phyloP scores from a whole-genome alignment of 306 rosid genomes.

The Castanopsis chinensis region DNA sequence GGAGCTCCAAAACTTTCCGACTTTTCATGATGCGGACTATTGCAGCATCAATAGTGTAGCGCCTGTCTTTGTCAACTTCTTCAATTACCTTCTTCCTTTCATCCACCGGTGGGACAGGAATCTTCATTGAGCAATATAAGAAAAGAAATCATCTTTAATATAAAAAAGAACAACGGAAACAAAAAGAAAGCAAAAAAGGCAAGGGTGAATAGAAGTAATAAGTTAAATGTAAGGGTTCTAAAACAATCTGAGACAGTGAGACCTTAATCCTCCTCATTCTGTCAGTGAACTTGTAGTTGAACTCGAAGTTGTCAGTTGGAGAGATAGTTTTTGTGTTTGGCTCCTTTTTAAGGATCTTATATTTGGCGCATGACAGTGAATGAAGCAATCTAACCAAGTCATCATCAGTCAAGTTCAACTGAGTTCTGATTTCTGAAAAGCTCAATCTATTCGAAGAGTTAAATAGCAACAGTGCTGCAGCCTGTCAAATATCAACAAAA shows the following conservation, averaged over 20 bases:
- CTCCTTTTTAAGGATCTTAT: slow-evolving; percentile 74
- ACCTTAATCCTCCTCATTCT: slow-evolving; percentile 89
- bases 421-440: slow-evolving; percentile 74
- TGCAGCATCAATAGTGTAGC: slow-evolving; percentile 88
- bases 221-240: neutral
- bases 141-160: neutral
- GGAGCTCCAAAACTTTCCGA: slow-evolving; percentile 67
- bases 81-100: slow-evolving; percentile 79
- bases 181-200: neutral
- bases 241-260: neutral
- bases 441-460: slow-evolving; percentile 71
- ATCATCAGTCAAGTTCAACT: slow-evolving; percentile 66
- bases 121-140: slow-evolving; percentile 32
- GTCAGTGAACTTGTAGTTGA: slow-evolving; percentile 76
- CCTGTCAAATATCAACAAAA: slow-evolving; percentile 38
- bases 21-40: slow-evolving; percentile 89
- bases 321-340: slow-evolving; percentile 62
- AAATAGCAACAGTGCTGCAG: slow-evolving; percentile 76
- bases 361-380: slow-evolving; percentile 81
- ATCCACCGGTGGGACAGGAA: slow-evolving; percentile 81
- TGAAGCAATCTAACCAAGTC: slow-evolving; percentile 70
- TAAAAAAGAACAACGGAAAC: neutral
- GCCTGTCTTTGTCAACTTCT: slow-evolving; percentile 83
- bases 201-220: neutral
- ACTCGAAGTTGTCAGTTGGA: slow-evolving; percentile 53